Percentiles rank a stretch among this genome's conserved stretches.
Conservation (phyloP, 2,329 filamentous ascomycete genomes). For the Botrytis fabae region DNA sequence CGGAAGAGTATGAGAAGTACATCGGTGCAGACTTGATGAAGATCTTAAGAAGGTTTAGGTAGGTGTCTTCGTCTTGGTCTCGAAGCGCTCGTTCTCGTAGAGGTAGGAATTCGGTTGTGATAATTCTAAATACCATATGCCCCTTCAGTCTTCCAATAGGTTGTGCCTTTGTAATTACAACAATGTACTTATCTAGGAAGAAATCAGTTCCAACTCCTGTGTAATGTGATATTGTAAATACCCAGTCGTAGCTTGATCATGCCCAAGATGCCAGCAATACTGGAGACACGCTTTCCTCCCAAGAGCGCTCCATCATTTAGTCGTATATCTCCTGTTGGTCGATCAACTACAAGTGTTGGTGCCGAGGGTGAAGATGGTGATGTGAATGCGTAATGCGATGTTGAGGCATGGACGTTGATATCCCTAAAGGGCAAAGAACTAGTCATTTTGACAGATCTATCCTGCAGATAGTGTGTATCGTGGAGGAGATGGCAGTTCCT, state of each 20-base stretch:
- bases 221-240: slow-evolving; percentile 46
- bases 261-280: slow-evolving; percentile 91
- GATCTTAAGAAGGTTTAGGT: slow-evolving; percentile 76
- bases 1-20: slow-evolving; percentile 98
- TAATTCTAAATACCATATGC: slow-evolving; percentile 93
- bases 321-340: slow-evolving; percentile 86
- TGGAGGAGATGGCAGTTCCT: not conserved
- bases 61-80: slow-evolving; percentile 92
- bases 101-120: slow-evolving; percentile 88
- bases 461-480: not conserved
- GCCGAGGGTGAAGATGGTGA: slow-evolving; percentile 91
- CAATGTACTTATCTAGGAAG: slow-evolving; percentile 81
- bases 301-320: slow-evolving; percentile 77
- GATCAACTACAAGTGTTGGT: slow-evolving; percentile 83
- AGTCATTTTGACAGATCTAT: slow-evolving; percentile 45
- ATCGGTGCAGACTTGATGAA: slow-evolving; percentile 83
- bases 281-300: slow-evolving; percentile 81
- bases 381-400: slow-evolving; percentile 92
- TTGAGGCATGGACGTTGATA: slow-evolving; percentile 92
- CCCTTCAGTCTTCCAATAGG: slow-evolving; percentile 89
- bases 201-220: slow-evolving; percentile 25
- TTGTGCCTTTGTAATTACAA: slow-evolving; percentile 92
- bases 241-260: slow-evolving; percentile 91
- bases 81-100: slow-evolving; percentile 88
- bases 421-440: slow-evolving; percentile 76